These are phyloP conservation scores for Rhodofomes roseus DNA, from an alignment of 1,284 basidiomycete genomes.

Conservation along the genomic window DNA sequence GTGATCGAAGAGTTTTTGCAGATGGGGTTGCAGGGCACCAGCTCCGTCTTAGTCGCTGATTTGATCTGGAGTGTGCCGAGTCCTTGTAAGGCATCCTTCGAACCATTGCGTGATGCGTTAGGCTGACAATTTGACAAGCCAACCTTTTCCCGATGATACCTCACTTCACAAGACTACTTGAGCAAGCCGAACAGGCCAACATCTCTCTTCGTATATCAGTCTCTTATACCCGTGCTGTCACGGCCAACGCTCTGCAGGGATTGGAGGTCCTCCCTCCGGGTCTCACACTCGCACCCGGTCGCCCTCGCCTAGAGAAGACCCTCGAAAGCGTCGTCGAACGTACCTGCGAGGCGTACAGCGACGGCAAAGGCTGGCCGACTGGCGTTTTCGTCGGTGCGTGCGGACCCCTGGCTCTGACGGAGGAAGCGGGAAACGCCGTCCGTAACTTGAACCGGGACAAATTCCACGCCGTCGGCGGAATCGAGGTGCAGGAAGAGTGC, in stretches of 20 bases:
- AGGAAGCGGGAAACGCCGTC: slow-evolving; percentile 50
- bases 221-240: slow-evolving; percentile 57
- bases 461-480: slow-evolving; percentile 61
- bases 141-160: slow-evolving; percentile 53
- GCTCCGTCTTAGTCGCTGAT: slow-evolving; percentile 56
- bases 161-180: slow-evolving; percentile 47
- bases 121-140: slow-evolving; percentile 25
- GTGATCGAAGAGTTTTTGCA: slow-evolving; percentile 62
- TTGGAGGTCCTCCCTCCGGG: slow-evolving; percentile 36
- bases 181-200: slow-evolving; percentile 35
- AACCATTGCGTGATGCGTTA: not conserved
- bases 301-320: slow-evolving; percentile 42
- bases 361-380: slow-evolving; percentile 25
- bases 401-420: slow-evolving; percentile 54
- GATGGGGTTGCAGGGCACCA: slow-evolving; percentile 46
- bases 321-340: slow-evolving; percentile 47
- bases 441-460: slow-evolving; percentile 41
- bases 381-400: slow-evolving; percentile 67
- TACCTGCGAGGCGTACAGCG: slow-evolving; percentile 30
- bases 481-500: slow-evolving; percentile 70
- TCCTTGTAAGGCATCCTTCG: slow-evolving; percentile 19
- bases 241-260: slow-evolving; percentile 28
- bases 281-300: slow-evolving; percentile 44
- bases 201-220: slow-evolving; percentile 47
- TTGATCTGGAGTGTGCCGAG: slow-evolving; percentile 67